Evolutionary conservation across 129 eudicot species (phyloP).

Genomic region (Dittrichia graveolens): DNA sequence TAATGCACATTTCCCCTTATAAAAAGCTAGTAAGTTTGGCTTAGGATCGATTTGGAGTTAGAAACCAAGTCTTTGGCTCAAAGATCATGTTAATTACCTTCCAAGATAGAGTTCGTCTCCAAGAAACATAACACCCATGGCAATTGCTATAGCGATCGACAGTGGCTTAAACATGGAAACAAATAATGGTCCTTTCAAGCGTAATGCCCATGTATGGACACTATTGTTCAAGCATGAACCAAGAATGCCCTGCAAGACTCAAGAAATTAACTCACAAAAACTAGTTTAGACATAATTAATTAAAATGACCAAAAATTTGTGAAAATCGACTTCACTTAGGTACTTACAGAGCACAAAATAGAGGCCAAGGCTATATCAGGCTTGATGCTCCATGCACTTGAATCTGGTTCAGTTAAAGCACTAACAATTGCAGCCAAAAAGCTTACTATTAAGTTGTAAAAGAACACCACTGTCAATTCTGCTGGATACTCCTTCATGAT

Average conservation of each 20-base stretch:
- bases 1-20: background rate
- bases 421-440: slow-evolving; percentile 64
- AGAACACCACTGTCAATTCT: slow-evolving; percentile 77
- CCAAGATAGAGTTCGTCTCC: slow-evolving; percentile 81
- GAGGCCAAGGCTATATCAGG: slow-evolving; percentile 78
- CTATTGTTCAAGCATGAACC: slow-evolving; percentile 64
- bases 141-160: slow-evolving; percentile 78
- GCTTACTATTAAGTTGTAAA: slow-evolving; percentile 79
- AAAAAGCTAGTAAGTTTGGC: background rate
- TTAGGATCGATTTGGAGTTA: too few relatives aligned
- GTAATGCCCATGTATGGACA: slow-evolving; percentile 73
- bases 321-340: background rate
- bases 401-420: slow-evolving; percentile 52
- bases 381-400: slow-evolving; percentile 59
- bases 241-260: slow-evolving; percentile 51
- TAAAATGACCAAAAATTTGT: background rate
- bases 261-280: background rate
- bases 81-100: slow-evolving; percentile 44
- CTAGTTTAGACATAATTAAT: background rate
- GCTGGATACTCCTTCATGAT: slow-evolving; percentile 93
- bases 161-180: slow-evolving; percentile 85
- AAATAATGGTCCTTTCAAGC: slow-evolving; percentile 70
- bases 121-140: slow-evolving; percentile 74
- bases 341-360: slow-evolving; percentile 75
- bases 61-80: background rate